Evolutionary conservation across 768 basidiomycete species (phyloP).

Genomic region (Suillus lakei): DNA sequence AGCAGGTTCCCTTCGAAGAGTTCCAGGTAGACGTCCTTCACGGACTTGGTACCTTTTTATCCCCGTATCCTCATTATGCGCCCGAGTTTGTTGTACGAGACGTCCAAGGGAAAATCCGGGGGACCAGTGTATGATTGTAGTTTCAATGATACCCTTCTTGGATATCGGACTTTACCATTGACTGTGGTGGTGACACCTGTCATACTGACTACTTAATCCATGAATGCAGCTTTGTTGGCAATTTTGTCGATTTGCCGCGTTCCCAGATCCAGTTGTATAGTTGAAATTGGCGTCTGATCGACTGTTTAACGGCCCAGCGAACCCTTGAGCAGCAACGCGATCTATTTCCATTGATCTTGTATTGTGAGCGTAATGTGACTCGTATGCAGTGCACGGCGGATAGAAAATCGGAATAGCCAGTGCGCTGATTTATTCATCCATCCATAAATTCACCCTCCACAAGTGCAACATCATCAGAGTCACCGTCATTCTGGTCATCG

Average conservation of each 20-base stretch:
- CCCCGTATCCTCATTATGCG: conserved; percentile 58
- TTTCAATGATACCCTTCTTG: neutral
- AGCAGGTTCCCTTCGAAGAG: conserved; percentile 72
- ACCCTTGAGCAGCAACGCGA: too few relatives aligned
- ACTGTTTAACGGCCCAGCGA: too few relatives aligned
- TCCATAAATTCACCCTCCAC: neutral
- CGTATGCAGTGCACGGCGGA: neutral
- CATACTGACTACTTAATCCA: neutral
- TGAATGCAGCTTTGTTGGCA: neutral
- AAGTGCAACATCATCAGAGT: conserved; percentile 3
- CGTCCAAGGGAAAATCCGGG: conserved; percentile 24
- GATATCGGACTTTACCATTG: neutral
- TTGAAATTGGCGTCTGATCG: neutral
- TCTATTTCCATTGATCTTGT: too few relatives aligned
- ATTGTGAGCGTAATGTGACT: neutral
- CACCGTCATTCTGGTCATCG: conserved; percentile 3
- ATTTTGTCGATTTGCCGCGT: neutral
- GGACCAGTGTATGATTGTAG: conserved; percentile 7
- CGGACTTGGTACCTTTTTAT: conserved; percentile 68
- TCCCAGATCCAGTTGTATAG: neutral
- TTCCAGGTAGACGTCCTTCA: conserved; percentile 79
- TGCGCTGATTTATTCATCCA: neutral
- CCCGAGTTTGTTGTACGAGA: conserved; percentile 49
- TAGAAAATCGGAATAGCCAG: neutral
- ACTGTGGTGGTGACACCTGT: neutral